Evolutionary conservation across 1,284 basidiomycete species (phyloP), one percentile per base, ranked within the genome.

Genomic region (Ganoderma sinense): DNA sequence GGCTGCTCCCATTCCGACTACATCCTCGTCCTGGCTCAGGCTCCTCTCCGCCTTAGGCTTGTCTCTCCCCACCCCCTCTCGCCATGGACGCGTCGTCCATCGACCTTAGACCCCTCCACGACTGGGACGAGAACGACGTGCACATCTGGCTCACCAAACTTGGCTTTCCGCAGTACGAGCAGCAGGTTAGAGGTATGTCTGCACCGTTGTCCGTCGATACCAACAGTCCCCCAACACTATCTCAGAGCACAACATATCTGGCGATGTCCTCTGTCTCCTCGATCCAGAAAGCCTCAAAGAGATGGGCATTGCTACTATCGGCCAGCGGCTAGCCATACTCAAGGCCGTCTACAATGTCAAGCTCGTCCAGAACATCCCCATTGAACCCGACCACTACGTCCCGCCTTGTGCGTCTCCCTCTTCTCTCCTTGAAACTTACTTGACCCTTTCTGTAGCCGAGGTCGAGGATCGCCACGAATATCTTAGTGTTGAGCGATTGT

Each of bases 271-370:
- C 20, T 90, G 92, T 71, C 85, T 94, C 75, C 86, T 98, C 56
- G 94, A 96, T 80, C 87, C 91, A 61, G 94, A 96, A 56, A 82
- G 89, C 2, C 88, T 98, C 73, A 95, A 94, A 80, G 91, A 94
- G 66, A 84, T 98, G 69, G 97, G 97, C 7, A 89, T 98, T 60
- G 78, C 88, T 26, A 94, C 92, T 45, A 89, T 98, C 73, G 96
- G 97, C 10, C 96, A 97, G 82, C 86, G 97, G 61, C 83, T 98
- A 29, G 86, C 93, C 41, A 95, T 98, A 72, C 88, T 98, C 76
- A 96, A 96, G 80, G 91, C 93, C 62, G 91, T 98, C 69, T 98
- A 97, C 83, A 89, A 91, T 71, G 84, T 95, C 74, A 98, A 98
- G 81, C 83, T 96, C 64, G 89, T 90, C 1, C 88, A 97, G 76